Evolutionary conservation across 2,329 filamentous ascomycete genomes (phyloP).

Genomic region (Ceratocystis cacaofunesta): DNA sequence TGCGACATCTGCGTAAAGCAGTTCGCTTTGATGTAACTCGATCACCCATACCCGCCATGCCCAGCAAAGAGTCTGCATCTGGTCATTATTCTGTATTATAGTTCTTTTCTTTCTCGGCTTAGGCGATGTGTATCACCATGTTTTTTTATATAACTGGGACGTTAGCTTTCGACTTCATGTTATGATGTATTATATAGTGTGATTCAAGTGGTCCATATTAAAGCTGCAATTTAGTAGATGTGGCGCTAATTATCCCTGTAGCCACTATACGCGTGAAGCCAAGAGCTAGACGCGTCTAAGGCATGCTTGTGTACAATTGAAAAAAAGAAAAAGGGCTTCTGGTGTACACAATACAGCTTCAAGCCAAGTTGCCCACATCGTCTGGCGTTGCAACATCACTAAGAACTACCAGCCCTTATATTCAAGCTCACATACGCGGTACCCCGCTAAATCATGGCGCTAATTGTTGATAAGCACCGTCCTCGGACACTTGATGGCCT

Average conservation of each 20-base stretch:
- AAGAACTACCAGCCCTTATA: neutral
- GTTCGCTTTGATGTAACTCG: neutral
- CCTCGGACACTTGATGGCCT: conserved; percentile 62
- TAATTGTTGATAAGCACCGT: conserved; percentile 57
- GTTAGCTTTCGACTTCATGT: too few species aligned
- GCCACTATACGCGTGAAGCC: conserved; percentile 17
- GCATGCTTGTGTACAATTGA: neutral
- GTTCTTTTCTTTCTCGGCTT: conserved; percentile 8
- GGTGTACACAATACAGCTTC: neutral
- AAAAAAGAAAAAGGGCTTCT: neutral
- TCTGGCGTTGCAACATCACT: neutral
- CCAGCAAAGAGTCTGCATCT: neutral
- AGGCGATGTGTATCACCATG: conserved; percentile 4
- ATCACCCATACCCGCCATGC: neutral
- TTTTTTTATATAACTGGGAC: neutral
- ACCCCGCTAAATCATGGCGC: conserved; percentile 36
- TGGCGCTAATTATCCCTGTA: conserved; percentile 12
- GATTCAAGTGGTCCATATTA: neutral
- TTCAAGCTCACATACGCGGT: neutral
- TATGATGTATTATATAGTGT: too few species aligned
- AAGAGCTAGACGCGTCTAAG: conserved; percentile 5
- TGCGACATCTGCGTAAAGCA: conserved; percentile 5
- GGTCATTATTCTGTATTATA: conserved; percentile 14
- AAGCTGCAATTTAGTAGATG: conserved; percentile 4
- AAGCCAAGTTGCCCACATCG: neutral